phyloP scores from a whole-genome alignment of 2,329 filamentous ascomycete species.

The Fusarium caatingaense region DNA sequence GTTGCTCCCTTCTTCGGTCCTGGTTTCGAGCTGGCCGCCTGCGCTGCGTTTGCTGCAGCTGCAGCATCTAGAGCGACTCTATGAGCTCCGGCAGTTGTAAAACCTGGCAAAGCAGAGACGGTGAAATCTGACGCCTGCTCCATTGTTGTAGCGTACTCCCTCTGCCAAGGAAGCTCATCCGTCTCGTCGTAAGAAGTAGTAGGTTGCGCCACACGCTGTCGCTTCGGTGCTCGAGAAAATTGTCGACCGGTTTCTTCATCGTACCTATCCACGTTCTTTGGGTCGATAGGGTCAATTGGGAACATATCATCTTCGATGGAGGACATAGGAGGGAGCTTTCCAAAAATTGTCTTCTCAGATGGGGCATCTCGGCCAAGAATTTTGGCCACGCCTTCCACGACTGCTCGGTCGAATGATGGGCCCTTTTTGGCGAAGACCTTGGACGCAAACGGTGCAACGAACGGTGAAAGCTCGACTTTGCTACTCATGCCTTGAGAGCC shows the following conservation, averaged over 20 bases:
- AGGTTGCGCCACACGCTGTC: slow-evolving; percentile 44
- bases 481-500: slow-evolving; percentile 69
- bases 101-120: slow-evolving; percentile 66
- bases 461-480: slow-evolving; percentile 75
- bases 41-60: slow-evolving; percentile 29
- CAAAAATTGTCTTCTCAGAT: slow-evolving; percentile 64
- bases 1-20: slow-evolving; percentile 45
- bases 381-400: slow-evolving; percentile 74
- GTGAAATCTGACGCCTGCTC: slow-evolving; percentile 68
- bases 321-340: slow-evolving; percentile 64
- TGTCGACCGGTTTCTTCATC: slow-evolving; percentile 35
- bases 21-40: slow-evolving; percentile 30
- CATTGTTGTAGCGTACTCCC: slow-evolving; percentile 71
- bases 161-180: slow-evolving; percentile 53
- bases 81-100: slow-evolving; percentile 71
- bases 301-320: slow-evolving; percentile 74
- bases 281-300: slow-evolving; percentile 69
- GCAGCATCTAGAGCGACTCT: slow-evolving; percentile 53
- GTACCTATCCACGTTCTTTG: slow-evolving; percentile 43
- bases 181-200: slow-evolving; percentile 23
- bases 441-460: slow-evolving; percentile 66
- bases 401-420: slow-evolving; percentile 72
- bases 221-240: slow-evolving; percentile 45
- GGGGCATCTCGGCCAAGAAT: slow-evolving; percentile 76
- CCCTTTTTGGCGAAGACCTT: slow-evolving; percentile 68